Evolutionary conservation across 176 grass and related monocot genomes (phyloP).

Genomic region (Lolium perenne): DNA sequence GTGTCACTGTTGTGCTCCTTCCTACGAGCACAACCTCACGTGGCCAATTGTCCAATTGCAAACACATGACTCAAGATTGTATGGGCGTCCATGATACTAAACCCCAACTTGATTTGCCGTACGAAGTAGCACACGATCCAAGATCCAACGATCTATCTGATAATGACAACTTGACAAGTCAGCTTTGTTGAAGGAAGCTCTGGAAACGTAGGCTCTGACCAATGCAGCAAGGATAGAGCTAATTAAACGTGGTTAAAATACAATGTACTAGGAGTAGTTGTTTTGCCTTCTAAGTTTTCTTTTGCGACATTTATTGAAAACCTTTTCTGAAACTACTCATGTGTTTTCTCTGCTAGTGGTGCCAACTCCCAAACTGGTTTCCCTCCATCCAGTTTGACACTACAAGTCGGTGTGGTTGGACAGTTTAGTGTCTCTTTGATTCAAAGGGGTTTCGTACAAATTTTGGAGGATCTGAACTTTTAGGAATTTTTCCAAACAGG

Average conservation of each 20-base stretch:
- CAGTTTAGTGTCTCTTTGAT: too few species aligned
- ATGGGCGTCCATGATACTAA: constrained; percentile 15
- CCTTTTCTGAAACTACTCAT: too few species aligned
- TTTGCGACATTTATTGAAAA: too few species aligned
- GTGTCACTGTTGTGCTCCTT: background rate
- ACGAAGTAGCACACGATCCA: background rate
- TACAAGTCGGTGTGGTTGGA: background rate
- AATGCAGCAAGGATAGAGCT: background rate
- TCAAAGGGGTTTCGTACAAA: too few species aligned
- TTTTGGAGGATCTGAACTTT: too few species aligned
- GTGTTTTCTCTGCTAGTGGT: too few species aligned
- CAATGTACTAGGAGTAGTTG: too few species aligned
- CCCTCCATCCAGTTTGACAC: background rate
- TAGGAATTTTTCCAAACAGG: too few species aligned
- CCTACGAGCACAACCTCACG: background rate
- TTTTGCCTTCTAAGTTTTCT: too few species aligned
- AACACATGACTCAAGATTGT: background rate
- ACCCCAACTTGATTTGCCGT: background rate
- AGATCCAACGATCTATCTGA: constrained; percentile 13
- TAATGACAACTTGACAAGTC: background rate
- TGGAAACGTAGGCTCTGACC: background rate
- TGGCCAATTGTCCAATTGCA: constrained; percentile 26
- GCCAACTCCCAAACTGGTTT: background rate
- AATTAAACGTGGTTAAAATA: background rate
- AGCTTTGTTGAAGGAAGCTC: background rate